Evolutionary conservation across 192 early-diverging fungal genomes (phyloP).

Genomic region (Spizellomyces punctatus): DNA sequence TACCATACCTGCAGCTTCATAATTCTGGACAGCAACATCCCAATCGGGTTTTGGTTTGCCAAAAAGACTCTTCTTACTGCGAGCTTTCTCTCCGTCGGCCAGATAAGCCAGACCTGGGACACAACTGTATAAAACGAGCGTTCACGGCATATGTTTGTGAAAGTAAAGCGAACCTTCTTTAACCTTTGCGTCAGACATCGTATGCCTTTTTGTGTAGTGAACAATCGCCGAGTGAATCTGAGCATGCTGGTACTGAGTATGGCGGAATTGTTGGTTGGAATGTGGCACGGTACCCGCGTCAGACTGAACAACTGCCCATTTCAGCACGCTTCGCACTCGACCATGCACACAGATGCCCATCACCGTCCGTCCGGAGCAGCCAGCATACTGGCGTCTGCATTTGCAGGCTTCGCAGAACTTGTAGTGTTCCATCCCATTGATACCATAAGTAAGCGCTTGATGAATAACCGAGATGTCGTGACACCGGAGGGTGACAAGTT

Average conservation of each 20-base stretch:
- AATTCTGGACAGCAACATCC: conserved; percentile 72
- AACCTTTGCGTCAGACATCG: conserved; percentile 21
- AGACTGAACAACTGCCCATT: no score
- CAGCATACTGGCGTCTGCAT: conserved; percentile 26
- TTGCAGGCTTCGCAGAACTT: conserved; percentile 79
- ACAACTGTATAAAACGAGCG: neutral
- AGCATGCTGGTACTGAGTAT: no score
- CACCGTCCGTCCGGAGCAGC: neutral
- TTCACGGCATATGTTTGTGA: neutral
- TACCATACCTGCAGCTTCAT: conserved; percentile 70
- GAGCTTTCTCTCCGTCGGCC: conserved; percentile 59
- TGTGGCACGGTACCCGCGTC: no score
- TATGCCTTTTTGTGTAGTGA: neutral
- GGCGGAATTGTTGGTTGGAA: no score
- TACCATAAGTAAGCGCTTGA: conserved; percentile 78
- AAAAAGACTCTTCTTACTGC: conserved; percentile 29
- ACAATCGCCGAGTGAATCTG: no score
- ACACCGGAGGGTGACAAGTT: conserved; percentile 49
- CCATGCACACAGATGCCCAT: no score
- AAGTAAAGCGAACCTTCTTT: conserved; percentile 1
- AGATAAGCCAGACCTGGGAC: conserved; percentile 48
- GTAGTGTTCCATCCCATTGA: conserved; percentile 94
- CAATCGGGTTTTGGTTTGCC: conserved; percentile 75
- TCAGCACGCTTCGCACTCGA: no score
- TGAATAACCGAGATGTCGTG: conserved; percentile 28